Percentiles rank a stretch among this genome's conserved stretches.
These are phyloP conservation scores for Populus alba DNA, from an alignment of 345 rosid species.

Conservation along the genomic window DNA sequence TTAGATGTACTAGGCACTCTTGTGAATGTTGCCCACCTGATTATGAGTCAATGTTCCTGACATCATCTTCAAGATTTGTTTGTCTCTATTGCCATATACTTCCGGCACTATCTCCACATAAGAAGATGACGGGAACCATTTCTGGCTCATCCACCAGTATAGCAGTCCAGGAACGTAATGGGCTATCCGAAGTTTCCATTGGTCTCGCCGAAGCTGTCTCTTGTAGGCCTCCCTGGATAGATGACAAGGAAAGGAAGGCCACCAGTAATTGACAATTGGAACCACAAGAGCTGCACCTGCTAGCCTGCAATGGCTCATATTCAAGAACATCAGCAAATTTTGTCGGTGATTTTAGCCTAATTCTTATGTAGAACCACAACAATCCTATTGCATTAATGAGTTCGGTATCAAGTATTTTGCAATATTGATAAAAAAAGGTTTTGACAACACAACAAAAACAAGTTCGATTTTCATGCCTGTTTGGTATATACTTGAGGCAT, in stretches of 20 bases:
- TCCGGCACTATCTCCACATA: constrained; percentile 21
- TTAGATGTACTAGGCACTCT: too few relatives aligned
- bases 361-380: too few relatives aligned
- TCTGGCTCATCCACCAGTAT: constrained; percentile 68
- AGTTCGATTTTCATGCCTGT: constrained; percentile 31
- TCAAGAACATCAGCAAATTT: too few relatives aligned
- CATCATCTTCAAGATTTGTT: not conserved
- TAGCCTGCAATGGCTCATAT: constrained; percentile 33
- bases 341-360: too few relatives aligned
- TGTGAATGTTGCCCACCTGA: too few relatives aligned
- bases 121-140: constrained; percentile 42
- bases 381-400: too few relatives aligned
- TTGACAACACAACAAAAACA: too few relatives aligned
- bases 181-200: constrained; percentile 41
- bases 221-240: constrained; percentile 31
- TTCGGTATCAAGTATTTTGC: too few relatives aligned
- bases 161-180: constrained; percentile 42
- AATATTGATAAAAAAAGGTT: too few relatives aligned
- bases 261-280: constrained; percentile 57
- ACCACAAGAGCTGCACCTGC: constrained; percentile 44
- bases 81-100: not conserved
- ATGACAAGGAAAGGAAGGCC: constrained; percentile 49
- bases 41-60: too few relatives aligned
- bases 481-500: constrained; percentile 53
- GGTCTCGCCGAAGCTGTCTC: constrained; percentile 39